Percentiles rank a stretch among this genome's conserved stretches.
These are phyloP conservation scores for Spathaspora hagerdaliae DNA, from an alignment of 805 yeast genomes.

Conservation along the genomic window DNA sequence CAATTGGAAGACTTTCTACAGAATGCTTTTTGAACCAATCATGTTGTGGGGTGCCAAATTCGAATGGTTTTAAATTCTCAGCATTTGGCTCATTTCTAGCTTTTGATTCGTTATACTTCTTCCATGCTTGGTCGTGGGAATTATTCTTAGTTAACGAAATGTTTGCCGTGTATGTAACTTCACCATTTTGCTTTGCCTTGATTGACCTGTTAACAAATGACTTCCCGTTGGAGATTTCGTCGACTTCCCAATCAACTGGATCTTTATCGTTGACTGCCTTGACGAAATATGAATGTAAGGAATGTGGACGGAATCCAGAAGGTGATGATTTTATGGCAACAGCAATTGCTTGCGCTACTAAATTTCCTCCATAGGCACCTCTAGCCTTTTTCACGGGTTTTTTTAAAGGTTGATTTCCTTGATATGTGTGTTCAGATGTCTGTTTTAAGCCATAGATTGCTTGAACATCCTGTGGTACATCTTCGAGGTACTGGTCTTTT, in stretches of 20 bases:
- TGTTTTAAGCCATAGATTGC: slow-evolving; percentile 15
- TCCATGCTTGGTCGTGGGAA: slow-evolving; percentile 12
- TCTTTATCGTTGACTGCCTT: slow-evolving; percentile 31
- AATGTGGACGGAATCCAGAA: slow-evolving; percentile 35
- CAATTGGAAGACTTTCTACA: slow-evolving; percentile 9
- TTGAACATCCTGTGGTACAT: slow-evolving; percentile 5
- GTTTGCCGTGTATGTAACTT: slow-evolving; percentile 28
- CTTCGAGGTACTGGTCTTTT: neutral
- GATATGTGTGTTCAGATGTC: slow-evolving; percentile 10
- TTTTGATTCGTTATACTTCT: slow-evolving; percentile 11
- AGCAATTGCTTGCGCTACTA: slow-evolving; percentile 32
- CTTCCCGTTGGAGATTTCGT: slow-evolving; percentile 30
- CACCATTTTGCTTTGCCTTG: slow-evolving; percentile 25
- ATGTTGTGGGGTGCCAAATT: slow-evolving; percentile 29
- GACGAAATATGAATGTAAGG: slow-evolving; percentile 37
- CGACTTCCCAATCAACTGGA: slow-evolving; percentile 30
- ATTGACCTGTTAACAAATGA: slow-evolving; percentile 32
- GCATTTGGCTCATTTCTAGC: slow-evolving; percentile 20
- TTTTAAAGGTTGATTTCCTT: slow-evolving; percentile 15
- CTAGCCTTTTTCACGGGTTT: slow-evolving; percentile 20
- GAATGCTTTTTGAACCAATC: slow-evolving; percentile 23
- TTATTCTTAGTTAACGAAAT: slow-evolving; percentile 33
- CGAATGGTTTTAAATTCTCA: slow-evolving; percentile 19
- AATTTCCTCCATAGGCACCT: slow-evolving; percentile 31
- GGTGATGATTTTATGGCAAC: slow-evolving; percentile 27